phyloP scores from a whole-genome alignment of 805 yeast genomes.

The Wickerhamiella galacta region DNA sequence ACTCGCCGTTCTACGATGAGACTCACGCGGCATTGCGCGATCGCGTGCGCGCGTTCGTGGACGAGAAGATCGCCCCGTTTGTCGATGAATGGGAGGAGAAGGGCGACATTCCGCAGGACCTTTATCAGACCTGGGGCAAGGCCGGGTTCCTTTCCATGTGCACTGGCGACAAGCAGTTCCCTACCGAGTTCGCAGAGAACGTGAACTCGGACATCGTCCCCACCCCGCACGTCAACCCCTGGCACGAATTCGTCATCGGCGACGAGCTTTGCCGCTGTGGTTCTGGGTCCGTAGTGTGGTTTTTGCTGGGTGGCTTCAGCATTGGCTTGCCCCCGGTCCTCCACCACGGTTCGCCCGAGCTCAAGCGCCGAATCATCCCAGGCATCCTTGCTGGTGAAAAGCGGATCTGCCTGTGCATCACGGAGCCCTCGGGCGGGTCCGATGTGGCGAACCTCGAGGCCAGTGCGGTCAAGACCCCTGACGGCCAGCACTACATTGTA shows the following conservation, averaged over 20 bases:
- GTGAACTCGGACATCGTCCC: slow-evolving; percentile 18
- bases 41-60: slow-evolving; percentile 27
- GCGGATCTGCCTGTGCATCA: slow-evolving; percentile 27
- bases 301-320: slow-evolving; percentile 26
- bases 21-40: slow-evolving; percentile 25
- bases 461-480: slow-evolving; percentile 25
- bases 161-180: slow-evolving; percentile 20
- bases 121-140: slow-evolving; percentile 22
- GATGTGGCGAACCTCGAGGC: slow-evolving; percentile 29
- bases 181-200: slow-evolving; percentile 20
- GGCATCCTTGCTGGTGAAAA: slow-evolving; percentile 24
- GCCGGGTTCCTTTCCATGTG: slow-evolving; percentile 25
- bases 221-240: slow-evolving; percentile 23
- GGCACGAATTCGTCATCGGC: slow-evolving; percentile 23
- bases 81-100: slow-evolving; percentile 29
- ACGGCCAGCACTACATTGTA: slow-evolving; percentile 27
- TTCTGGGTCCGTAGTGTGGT: slow-evolving; percentile 28
- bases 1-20: slow-evolving; percentile 25
- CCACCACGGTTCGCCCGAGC: slow-evolving; percentile 20
- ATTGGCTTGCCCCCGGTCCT: slow-evolving; percentile 28
- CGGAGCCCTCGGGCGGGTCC: slow-evolving; percentile 30
- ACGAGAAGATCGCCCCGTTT: slow-evolving; percentile 23
- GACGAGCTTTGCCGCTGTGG: slow-evolving; percentile 28
- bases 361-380: slow-evolving; percentile 24
- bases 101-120: slow-evolving; percentile 20